Evolutionary conservation across 2,329 filamentous ascomycete genomes (phyloP).

Genomic region (Pseudogymnoascus sp.): DNA sequence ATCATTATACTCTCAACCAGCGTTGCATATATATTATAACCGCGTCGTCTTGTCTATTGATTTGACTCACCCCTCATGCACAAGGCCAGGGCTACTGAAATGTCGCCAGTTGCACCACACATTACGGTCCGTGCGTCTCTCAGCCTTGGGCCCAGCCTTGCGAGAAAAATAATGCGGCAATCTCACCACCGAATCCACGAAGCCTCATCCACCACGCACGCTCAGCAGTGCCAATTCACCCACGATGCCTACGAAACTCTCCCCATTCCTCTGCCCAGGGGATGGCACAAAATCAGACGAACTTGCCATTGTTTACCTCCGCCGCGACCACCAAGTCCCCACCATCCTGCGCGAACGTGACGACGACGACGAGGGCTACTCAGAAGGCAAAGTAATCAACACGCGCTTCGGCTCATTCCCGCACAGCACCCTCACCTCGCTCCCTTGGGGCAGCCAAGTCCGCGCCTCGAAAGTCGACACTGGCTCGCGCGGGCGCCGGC

Average conservation of each 20-base stretch:
- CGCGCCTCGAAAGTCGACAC: constrained; percentile 86
- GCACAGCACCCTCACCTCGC: constrained; percentile 66
- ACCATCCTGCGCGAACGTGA: constrained; percentile 58
- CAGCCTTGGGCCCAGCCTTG: constrained; percentile 6
- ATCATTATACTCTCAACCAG: neutral
- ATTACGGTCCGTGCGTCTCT: neutral
- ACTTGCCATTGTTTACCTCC: constrained; percentile 80
- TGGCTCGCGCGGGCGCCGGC: constrained; percentile 72
- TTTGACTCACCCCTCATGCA: constrained; percentile 4
- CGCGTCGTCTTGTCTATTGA: neutral
- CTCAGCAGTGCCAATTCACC: neutral
- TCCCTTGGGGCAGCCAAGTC: constrained; percentile 89
- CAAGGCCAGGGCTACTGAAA: neutral
- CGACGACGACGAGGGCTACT: constrained; percentile 62
- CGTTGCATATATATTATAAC: neutral
- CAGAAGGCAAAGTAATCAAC: constrained; percentile 74
- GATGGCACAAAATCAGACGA: constrained; percentile 53
- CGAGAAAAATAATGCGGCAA: constrained; percentile 9
- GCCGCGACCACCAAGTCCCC: constrained; percentile 76
- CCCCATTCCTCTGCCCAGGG: constrained; percentile 74
- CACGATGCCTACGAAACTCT: constrained; percentile 34
- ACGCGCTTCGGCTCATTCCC: constrained; percentile 91
- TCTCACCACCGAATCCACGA: neutral
- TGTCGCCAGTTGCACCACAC: constrained; percentile 3
- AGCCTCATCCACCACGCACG: neutral